phyloP scores from a whole-genome alignment of 306 rosid species.

The Leucaena leucocephala region DNA sequence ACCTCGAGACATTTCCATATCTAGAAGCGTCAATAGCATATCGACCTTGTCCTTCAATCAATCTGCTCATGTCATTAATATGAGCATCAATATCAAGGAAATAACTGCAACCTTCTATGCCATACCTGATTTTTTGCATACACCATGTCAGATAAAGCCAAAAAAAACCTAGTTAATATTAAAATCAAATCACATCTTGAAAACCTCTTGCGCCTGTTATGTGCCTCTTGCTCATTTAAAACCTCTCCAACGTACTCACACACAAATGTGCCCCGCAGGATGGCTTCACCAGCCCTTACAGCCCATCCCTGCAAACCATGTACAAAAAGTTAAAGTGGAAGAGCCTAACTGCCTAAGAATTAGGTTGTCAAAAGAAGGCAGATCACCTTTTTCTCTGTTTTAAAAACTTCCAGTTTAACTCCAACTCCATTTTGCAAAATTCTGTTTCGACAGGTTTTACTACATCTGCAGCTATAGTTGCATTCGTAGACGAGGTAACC shows the following conservation, averaged over 20 bases:
- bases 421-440: constrained; percentile 91
- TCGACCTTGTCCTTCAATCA: constrained; percentile 68
- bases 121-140: constrained; percentile 58
- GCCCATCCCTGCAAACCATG: constrained; percentile 81
- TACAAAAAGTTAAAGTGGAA: constrained; percentile 36
- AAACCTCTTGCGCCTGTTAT: constrained; percentile 68
- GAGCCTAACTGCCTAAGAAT: constrained; percentile 27
- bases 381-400: constrained; percentile 80
- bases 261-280: constrained; percentile 88
- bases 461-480: constrained; percentile 84
- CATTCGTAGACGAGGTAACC: constrained; percentile 98
- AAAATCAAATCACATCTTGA: constrained; percentile 29
- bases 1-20: constrained; percentile 90
- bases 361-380: constrained; percentile 26
- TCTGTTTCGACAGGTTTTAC: constrained; percentile 78
- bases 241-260: constrained; percentile 95
- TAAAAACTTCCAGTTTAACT: constrained; percentile 86
- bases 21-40: constrained; percentile 73
- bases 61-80: constrained; percentile 86
- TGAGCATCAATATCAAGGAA: constrained; percentile 63
- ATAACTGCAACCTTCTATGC: constrained; percentile 57
- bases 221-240: constrained; percentile 74
- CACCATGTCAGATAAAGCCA: constrained; percentile 33
- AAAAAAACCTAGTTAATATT: not conserved
- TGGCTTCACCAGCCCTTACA: constrained; percentile 86